Evolutionary conservation across 192 early-diverging fungal genomes (phyloP), one percentile per base, ranked within the genome.

Genomic region (Backusella psychrophila): DNA sequence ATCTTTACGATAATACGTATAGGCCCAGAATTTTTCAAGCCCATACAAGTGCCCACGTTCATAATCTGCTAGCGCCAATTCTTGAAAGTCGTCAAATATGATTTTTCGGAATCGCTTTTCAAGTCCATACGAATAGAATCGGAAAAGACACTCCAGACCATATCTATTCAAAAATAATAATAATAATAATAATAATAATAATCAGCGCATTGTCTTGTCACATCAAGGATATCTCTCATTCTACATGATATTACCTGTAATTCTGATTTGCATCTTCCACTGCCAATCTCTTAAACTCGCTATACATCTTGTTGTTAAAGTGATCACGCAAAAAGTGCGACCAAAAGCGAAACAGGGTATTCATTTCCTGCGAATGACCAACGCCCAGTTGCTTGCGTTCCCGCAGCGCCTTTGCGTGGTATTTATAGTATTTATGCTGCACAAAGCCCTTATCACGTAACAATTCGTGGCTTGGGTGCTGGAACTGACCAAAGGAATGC

Each of bases 371-470:
- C 31, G 92, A 94, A 69, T 91, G 92, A 17, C 97, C 96, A 8
- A 90, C 87, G 26, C 97, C 97, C 11, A 92, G 86, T 66, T 90
- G 89, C 84, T 96, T 96, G 77, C 97, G 96, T 86, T 98, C 97
- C 77, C 91, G 91, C 44, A 97, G 82, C 38, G 97, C 97, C 87
- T 96, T 94, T 76, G 91, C 92, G 77, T 94, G 95, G 86, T 95
- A 99, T 83, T 96, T 94, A 80, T 92, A 89, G 82, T 99, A 99
- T 82, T 96, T 97, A 82, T 97, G 94, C 87, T 99, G 96, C 71
- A 97, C 87, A 77, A 97, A 99, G n/a, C 97, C 97, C 81, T 96
- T 95, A 82, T 98, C 97, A 73, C 93, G 93, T 81, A 98, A 82
- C 31, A 98, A 85, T 81, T 96, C 96, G 78, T 97, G 96, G 66